Conservation (phyloP, 2,329 filamentous ascomycete genomes). For the Lachnellula arida region DNA sequence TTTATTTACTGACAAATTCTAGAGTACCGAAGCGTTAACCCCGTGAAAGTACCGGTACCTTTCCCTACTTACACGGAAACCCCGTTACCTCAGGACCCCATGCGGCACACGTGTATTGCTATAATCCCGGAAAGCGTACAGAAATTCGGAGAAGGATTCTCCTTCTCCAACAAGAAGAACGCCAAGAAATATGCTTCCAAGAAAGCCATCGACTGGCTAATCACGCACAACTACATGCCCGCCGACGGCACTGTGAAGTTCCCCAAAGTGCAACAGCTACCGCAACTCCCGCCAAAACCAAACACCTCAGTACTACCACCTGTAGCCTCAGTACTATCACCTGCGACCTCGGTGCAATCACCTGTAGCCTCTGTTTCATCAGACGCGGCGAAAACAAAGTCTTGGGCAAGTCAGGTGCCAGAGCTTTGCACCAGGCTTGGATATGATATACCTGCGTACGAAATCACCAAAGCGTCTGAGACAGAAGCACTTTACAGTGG, state of each 20-base stretch:
- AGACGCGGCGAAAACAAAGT: neutral
- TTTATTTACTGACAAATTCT: neutral
- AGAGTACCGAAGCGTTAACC: constrained; percentile 26
- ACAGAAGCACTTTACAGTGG: constrained; percentile 20
- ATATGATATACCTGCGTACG: constrained; percentile 23
- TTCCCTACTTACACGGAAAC: constrained; percentile 10
- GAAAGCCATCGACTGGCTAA: constrained; percentile 30
- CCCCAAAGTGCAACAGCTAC: constrained; percentile 12
- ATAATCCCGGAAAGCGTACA: constrained; percentile 19
- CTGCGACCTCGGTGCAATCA: neutral
- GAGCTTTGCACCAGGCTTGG: constrained; percentile 23
- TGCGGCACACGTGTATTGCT: constrained; percentile 21
- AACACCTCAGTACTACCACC: neutral
- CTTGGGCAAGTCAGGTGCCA: constrained; percentile 19
- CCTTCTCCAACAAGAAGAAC: constrained; percentile 28
- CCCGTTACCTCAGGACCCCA: neutral
- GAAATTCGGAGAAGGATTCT: constrained; percentile 15
- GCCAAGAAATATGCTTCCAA: constrained; percentile 31
- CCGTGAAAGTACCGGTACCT: neutral
- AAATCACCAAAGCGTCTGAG: constrained; percentile 12
- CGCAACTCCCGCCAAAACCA: constrained; percentile 2
- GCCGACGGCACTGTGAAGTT: constrained; percentile 23
- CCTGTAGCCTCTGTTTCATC: neutral
- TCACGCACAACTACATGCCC: constrained; percentile 27
- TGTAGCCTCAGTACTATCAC: neutral